A percentile compares a stretch with the other conserved stretches of the same genome.
Evolutionary conservation across 2,329 filamentous ascomycete species (phyloP).

Genomic region (Neophaeococcomyces aloes): DNA sequence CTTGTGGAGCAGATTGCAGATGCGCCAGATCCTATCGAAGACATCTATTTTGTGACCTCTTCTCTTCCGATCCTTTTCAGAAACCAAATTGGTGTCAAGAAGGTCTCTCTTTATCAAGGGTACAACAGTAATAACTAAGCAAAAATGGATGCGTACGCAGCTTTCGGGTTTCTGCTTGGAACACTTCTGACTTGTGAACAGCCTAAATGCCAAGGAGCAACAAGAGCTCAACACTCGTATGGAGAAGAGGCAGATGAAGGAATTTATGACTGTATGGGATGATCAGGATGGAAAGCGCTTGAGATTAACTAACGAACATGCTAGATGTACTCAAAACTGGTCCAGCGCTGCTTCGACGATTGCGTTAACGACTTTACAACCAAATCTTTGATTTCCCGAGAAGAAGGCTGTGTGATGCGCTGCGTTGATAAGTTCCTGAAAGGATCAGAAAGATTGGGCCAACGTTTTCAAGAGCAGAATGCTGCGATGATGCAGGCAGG

Average conservation of each 20-base stretch:
- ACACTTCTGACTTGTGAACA: slow-evolving; percentile 25
- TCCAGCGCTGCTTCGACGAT: slow-evolving; percentile 73
- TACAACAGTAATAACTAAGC: neutral
- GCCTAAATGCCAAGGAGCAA: slow-evolving; percentile 69
- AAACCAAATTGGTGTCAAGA: too few relatives aligned
- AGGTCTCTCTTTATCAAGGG: too few relatives aligned
- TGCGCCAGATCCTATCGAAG: too few relatives aligned
- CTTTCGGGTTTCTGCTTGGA: neutral
- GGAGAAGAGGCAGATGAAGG: slow-evolving; percentile 97
- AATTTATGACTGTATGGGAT: slow-evolving; percentile 81
- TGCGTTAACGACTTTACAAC: slow-evolving; percentile 98
- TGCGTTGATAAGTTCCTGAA: slow-evolving; percentile 97
- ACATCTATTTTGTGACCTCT: too few relatives aligned
- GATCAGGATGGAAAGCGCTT: slow-evolving; percentile 17
- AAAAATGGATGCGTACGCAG: slow-evolving; percentile 17
- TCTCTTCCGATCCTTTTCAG: too few relatives aligned
- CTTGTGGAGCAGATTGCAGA: too few relatives aligned
- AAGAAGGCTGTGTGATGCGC: slow-evolving; percentile 83
- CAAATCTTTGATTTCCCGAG: slow-evolving; percentile 78
- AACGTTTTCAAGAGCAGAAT: slow-evolving; percentile 74
- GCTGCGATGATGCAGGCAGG: slow-evolving; percentile 55
- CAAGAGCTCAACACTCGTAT: slow-evolving; percentile 88
- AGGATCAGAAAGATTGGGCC: slow-evolving; percentile 75
- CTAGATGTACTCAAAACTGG: slow-evolving; percentile 55
- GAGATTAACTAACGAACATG: slow-evolving; percentile 8